These are phyloP conservation scores for Aureobasidium sp. DNA, from an alignment of 2,329 filamentous ascomycete genomes.

Conservation along the genomic window DNA sequence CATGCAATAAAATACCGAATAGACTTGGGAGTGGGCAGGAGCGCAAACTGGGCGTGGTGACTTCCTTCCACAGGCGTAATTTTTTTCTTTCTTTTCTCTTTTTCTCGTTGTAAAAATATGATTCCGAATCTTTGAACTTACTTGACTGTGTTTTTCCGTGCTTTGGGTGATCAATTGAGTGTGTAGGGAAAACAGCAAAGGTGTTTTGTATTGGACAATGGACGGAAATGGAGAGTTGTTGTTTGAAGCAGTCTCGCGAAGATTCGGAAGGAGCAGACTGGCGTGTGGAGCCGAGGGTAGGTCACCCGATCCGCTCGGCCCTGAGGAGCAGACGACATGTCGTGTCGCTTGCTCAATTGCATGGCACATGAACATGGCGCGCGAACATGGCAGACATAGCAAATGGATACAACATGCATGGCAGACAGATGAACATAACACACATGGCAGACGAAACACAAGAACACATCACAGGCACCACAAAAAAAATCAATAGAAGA, in stretches of 20 bases:
- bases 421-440: neutral
- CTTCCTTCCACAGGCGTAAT: neutral
- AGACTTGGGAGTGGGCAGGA: conserved; percentile 3
- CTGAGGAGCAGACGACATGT: neutral
- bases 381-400: neutral
- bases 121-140: neutral
- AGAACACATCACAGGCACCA: neutral
- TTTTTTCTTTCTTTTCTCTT: neutral
- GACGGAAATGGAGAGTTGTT: neutral
- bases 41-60: neutral
- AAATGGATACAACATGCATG: neutral
- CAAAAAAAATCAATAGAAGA: neutral
- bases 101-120: neutral
- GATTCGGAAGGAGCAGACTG: neutral
- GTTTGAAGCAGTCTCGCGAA: neutral
- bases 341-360: neutral
- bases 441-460: neutral
- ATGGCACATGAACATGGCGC: no score
- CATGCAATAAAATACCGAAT: neutral
- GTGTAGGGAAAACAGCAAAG: neutral
- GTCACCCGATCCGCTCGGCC: neutral
- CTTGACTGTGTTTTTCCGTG: neutral
- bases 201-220: neutral
- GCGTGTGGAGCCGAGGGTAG: neutral
- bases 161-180: neutral